A percentile compares a stretch with the other conserved stretches of the same genome.
phyloP scores from a whole-genome alignment of 2,329 filamentous ascomycete species.

The Trichoderma hamatum region DNA sequence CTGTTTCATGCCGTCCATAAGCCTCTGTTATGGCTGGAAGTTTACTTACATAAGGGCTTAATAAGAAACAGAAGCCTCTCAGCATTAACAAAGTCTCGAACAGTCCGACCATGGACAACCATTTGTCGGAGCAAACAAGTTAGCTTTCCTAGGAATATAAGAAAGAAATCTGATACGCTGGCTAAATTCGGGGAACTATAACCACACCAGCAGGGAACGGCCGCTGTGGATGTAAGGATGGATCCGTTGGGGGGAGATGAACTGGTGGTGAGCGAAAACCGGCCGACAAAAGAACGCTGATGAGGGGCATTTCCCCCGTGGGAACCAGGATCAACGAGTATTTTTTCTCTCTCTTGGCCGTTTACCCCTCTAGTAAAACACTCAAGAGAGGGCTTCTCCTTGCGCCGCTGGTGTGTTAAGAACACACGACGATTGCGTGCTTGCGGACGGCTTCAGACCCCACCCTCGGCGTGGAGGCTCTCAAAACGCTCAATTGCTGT shows the following conservation, averaged over 20 bases:
- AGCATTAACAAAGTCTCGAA: background rate
- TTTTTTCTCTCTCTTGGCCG: background rate
- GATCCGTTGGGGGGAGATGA: background rate
- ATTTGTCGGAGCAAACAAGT: background rate
- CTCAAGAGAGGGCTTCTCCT: background rate
- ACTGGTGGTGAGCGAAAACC: background rate
- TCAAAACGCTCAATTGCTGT: background rate
- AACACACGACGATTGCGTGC: constrained; percentile 22
- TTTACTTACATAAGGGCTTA: background rate
- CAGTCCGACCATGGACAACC: background rate
- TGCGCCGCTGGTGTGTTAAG: background rate
- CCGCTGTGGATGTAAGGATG: background rate
- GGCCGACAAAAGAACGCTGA: background rate
- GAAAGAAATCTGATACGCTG: background rate
- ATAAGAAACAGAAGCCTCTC: background rate
- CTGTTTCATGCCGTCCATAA: background rate
- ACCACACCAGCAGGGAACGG: background rate
- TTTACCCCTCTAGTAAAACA: constrained; percentile 8
- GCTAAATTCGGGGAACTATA: background rate
- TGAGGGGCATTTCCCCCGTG: constrained; percentile 1
- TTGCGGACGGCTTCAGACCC: constrained; percentile 15
- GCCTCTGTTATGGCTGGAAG: background rate
- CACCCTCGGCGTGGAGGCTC: constrained; percentile 8
- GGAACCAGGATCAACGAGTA: background rate
- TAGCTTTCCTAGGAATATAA: background rate